phyloP scores from a whole-genome alignment of 768 basidiomycete species.

The Cyathus striatus region DNA sequence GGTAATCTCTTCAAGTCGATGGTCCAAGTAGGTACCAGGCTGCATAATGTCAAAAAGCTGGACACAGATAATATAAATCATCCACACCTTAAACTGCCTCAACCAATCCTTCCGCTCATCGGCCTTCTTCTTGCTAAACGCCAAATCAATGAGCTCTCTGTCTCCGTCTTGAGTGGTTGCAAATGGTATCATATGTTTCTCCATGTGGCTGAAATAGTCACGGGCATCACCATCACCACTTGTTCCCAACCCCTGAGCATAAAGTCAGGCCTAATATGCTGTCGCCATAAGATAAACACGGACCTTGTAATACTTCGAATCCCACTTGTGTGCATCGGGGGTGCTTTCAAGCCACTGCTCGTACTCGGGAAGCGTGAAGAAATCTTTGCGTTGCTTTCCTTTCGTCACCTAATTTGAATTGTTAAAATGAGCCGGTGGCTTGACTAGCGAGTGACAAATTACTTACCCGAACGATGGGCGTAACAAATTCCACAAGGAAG shows the following conservation, averaged over 20 bases:
- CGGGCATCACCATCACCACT: conserved; percentile 86
- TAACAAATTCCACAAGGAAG: conserved; percentile 97
- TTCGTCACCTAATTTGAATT: conserved; percentile 77
- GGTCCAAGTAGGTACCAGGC: conserved; percentile 94
- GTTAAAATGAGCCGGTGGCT: too few relatives aligned
- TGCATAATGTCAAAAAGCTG: conserved; percentile 22
- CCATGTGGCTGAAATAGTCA: conserved; percentile 89
- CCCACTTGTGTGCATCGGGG: conserved; percentile 76
- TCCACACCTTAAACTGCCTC: conserved; percentile 88
- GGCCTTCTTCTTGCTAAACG: conserved; percentile 99
- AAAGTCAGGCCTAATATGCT: background rate
- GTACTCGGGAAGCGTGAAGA: conserved; percentile 97
- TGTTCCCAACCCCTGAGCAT: conserved; percentile 97
- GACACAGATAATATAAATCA: conserved; percentile 4
- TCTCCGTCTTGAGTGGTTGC: conserved; percentile 76
- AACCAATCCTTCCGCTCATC: conserved; percentile 99
- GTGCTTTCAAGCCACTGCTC: conserved; percentile 86
- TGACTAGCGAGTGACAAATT: too few relatives aligned
- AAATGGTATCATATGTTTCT: conserved; percentile 94
- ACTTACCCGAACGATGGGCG: conserved; percentile 91
- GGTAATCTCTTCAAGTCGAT: conserved; percentile 79
- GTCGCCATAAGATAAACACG: conserved; percentile 9
- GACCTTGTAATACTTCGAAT: conserved; percentile 96
- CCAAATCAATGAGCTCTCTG: conserved; percentile 87
- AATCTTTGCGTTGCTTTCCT: conserved; percentile 73